Percentiles rank a stretch among this genome's conserved stretches.
Evolutionary conservation across 164 flowering plant genomes (phyloP).

Genomic region (Aristolochia californica): DNA sequence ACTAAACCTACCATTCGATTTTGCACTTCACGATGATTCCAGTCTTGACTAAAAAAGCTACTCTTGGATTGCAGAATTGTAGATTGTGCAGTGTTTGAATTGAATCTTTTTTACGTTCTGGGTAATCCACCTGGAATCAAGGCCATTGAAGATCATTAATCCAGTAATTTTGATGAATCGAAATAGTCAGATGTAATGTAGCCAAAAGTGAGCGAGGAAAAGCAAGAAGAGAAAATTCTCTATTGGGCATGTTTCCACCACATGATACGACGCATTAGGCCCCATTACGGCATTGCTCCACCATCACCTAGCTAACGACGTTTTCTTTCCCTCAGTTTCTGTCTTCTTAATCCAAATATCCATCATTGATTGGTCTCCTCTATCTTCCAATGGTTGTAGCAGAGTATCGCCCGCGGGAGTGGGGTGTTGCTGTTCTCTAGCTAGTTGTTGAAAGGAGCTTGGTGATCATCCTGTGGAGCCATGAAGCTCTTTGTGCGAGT

Average conservation of each 20-base stretch:
- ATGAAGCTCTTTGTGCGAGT: conserved; percentile 64
- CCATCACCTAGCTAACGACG: background rate
- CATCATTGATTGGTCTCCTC: background rate
- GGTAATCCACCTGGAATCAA: no score
- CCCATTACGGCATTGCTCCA: background rate
- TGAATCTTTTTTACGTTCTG: no score
- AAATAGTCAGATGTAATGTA: no score
- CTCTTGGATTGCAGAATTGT: no score
- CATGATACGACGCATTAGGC: background rate
- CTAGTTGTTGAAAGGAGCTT: background rate
- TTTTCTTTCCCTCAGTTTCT: background rate
- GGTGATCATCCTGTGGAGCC: background rate
- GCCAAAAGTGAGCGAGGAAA: no score
- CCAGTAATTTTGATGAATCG: no score
- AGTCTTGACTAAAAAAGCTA: no score
- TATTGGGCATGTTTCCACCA: background rate
- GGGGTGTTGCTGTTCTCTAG: background rate
- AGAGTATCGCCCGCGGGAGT: background rate
- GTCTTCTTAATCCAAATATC: conserved; percentile 4
- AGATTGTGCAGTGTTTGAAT: no score
- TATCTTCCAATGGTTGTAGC: no score
- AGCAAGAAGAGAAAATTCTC: background rate
- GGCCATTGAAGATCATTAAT: no score
- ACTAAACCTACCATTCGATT: no score
- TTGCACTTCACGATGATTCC: no score